Percentiles rank a stretch among this genome's conserved stretches.
These are phyloP conservation scores for Lyophyllum decastes DNA, from an alignment of 768 basidiomycete species.

Conservation along the genomic window DNA sequence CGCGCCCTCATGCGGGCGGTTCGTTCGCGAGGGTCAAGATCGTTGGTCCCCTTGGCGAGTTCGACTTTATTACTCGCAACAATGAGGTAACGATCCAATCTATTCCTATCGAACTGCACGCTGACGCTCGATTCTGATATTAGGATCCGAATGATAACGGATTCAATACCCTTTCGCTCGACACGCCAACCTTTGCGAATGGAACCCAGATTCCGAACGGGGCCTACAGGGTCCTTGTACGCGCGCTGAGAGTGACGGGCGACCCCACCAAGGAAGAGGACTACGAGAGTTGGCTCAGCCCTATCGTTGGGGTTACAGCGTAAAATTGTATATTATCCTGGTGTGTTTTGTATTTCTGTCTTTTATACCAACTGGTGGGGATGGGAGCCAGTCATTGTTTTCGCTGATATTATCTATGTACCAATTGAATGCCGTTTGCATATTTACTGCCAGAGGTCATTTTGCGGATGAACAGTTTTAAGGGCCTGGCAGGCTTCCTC, in stretches of 20 bases:
- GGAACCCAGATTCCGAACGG: conserved; percentile 46
- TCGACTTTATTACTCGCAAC: conserved; percentile 49
- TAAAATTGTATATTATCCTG: not conserved
- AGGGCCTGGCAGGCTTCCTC: too few species aligned
- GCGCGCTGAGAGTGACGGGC: conserved; percentile 44
- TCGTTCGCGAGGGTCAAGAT: conserved; percentile 41
- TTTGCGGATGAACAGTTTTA: too few species aligned
- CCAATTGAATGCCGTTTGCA: too few species aligned
- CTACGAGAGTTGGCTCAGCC: conserved; percentile 49
- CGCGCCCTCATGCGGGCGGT: conserved; percentile 31
- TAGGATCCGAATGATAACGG: conserved; percentile 26
- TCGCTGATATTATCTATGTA: too few species aligned
- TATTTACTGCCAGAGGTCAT: too few species aligned
- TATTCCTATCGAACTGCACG: not conserved
- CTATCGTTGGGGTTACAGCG: conserved; percentile 29
- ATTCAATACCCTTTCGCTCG: conserved; percentile 28
- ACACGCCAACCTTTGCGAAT: conserved; percentile 40
- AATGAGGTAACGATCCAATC: conserved; percentile 34
- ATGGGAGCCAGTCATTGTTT: too few species aligned
- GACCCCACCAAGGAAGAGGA: conserved; percentile 41
- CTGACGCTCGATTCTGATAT: not conserved
- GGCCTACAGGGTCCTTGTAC: conserved; percentile 37
- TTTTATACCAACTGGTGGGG: not conserved
- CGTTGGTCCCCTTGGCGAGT: conserved; percentile 49
- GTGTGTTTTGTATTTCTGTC: not conserved